Conservation (phyloP, 257 asterid genomes). For the Parsonsia alboflavescens region DNA sequence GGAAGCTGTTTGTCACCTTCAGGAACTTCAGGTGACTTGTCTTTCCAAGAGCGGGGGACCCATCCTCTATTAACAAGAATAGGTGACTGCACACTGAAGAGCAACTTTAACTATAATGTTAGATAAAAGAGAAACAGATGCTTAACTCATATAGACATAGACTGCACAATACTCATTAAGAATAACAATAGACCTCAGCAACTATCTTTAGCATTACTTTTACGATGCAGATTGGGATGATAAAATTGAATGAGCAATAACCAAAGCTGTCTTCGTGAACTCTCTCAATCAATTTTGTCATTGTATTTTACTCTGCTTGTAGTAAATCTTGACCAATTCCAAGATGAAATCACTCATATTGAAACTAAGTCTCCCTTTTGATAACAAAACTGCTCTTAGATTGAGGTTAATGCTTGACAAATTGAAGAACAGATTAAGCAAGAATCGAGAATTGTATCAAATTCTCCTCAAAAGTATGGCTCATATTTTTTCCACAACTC, state of each 20-base stretch:
- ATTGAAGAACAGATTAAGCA: background rate
- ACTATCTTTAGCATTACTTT: background rate
- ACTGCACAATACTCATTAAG: background rate
- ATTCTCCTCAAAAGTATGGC: background rate
- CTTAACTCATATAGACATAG: background rate
- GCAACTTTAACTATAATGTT: conserved; percentile 21
- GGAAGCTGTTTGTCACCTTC: conserved; percentile 27
- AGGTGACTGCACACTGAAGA: conserved; percentile 61
- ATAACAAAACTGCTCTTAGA: background rate
- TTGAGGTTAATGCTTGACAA: background rate
- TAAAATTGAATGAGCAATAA: background rate
- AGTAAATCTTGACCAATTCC: background rate
- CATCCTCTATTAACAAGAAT: conserved; percentile 95
- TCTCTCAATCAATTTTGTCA: background rate
- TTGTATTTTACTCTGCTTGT: background rate
- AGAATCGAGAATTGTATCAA: background rate
- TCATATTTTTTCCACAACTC: background rate
- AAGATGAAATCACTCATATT: background rate
- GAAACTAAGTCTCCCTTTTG: background rate
- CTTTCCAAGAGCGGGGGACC: conserved; percentile 98
- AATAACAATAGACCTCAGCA: background rate
- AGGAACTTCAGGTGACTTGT: conserved; percentile 43
- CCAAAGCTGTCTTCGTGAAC: background rate
- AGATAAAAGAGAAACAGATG: conserved; percentile 13
- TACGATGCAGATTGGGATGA: background rate